phyloP scores from a whole-genome alignment of 2,329 filamentous ascomycete species.

The Scedosporium apiospermum region DNA sequence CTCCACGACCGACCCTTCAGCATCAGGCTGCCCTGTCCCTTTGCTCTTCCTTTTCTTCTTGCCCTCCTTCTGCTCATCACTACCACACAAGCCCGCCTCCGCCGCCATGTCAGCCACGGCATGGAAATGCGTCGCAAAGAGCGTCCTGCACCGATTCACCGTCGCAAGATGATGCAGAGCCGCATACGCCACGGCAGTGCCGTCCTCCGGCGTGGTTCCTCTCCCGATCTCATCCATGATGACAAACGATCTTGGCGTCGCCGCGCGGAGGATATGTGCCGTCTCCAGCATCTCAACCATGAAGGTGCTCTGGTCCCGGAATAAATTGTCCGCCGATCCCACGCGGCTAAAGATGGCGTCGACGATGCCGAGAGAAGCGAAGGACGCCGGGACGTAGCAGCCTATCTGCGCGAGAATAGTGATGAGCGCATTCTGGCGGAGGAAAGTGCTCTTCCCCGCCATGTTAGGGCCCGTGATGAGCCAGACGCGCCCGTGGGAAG shows the following conservation, averaged over 20 bases:
- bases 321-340: slow-evolving; percentile 92
- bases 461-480: slow-evolving; percentile 85
- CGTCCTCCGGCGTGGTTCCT: slow-evolving; percentile 89
- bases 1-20: slow-evolving; percentile 39
- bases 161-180: slow-evolving; percentile 75
- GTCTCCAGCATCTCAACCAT: slow-evolving; percentile 99
- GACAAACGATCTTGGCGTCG: slow-evolving; percentile 77
- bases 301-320: slow-evolving; percentile 89
- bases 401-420: slow-evolving; percentile 89
- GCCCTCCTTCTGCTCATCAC: slow-evolving; percentile 15
- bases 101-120: slow-evolving; percentile 66
- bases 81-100: slow-evolving; percentile 32
- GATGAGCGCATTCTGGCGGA: slow-evolving; percentile 91
- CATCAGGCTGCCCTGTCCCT: slow-evolving; percentile 5
- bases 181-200: slow-evolving; percentile 81
- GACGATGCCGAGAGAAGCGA: slow-evolving; percentile 81
- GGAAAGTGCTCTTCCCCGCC: slow-evolving; percentile 93
- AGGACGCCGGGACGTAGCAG: slow-evolving; percentile 81
- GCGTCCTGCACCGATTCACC: slow-evolving; percentile 64
- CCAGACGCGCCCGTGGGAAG: slow-evolving; percentile 54
- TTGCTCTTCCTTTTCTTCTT: neutral
- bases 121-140: slow-evolving; percentile 97
- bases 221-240: slow-evolving; percentile 98
- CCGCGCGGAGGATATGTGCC: slow-evolving; percentile 75
- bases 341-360: slow-evolving; percentile 92